Base-by-base conservation (phyloP, 768 basidiomycete genomes). In the Tephrocybe sp. region DNA sequence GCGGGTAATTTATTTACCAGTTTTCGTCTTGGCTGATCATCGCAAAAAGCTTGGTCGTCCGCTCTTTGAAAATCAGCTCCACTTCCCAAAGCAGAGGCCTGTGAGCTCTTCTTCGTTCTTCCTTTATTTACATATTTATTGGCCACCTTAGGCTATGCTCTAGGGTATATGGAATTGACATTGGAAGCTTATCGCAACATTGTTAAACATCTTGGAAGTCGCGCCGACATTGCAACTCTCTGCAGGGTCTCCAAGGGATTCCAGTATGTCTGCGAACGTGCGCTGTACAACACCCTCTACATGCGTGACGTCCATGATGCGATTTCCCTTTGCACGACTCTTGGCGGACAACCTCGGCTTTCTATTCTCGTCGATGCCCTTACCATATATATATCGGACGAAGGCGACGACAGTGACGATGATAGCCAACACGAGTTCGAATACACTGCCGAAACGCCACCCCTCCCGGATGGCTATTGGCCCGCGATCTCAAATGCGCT, bases 191-290 rank as follows among this genome's bases (percentile, higher is more conserved):
- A 78, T 70, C 76, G 73, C 67, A 74, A 74, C 60, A 79, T 87
- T 61, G 78, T 79, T 37, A 74, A 74, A 59, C 61, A 78, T 66
- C 73, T 82, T 55, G 72, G 65, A 48, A 79, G 65, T 58, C 79
- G 76, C 43, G 62, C 71, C 58, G 84, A 86, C 62, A 71, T 88
- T 49, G 78, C 76, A 53, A 58, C 71, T 15, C 75, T 88, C 28
- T 84, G 79, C 65, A 70, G 75, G 57, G 85, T 86, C 21, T 84
- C 76, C 53, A 80, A 72, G 60, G 64, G 65, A 12, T 85, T 86
- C 58, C 79, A 73, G 51, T 62, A 62, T 39, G 79, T 73, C 44
- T 81, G 81, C 15, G 83, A 86, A 61, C 75, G 69, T 40, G 76
- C 74, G 3, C 68, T 88, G 3, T 88, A 87, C 69, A 82, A 78